Base-by-base conservation (phyloP, 202 grass and related monocot genomes). In the Miscanthus sacchariflorus region DNA sequence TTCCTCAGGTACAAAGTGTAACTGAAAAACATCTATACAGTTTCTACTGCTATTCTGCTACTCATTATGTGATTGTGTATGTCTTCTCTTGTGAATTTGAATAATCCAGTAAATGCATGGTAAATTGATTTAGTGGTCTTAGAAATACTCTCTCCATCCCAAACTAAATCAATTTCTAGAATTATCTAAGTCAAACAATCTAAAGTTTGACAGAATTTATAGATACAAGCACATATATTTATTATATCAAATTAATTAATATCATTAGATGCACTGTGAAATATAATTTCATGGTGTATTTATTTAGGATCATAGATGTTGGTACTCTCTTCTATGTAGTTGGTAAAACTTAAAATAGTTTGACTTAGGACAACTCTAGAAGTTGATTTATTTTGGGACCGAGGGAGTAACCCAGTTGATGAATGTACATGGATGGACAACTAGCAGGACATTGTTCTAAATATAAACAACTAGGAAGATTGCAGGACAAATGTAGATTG, bases 31-130 rank as follows among this genome's bases (percentile, higher is more conserved):
- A 70, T 36, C 0, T 80, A 18, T 67, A 76, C 23, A 72, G 12
- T 87, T 69, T 91, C 9, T 77, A 68, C 12, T 12, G 43, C 13
- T 87, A 11, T 38, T 36, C n/a, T 72, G n/a, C 77, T 75, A 43
- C 12, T 77, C 2, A 59, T 59, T 74, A 39, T n/a, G 23, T 82
- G n/a, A 72, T 56, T 14, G 30, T 45, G 7, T 77, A 56, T 67
- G 4, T 1, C 7, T 79, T 87, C 52, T 19, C 33, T 81, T 59
- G 19, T 89, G 40, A 42, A 75, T 43, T 68, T 52, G 18, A 68
- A 71, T 80, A 58, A 42, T 73, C 67, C 71, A 43, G 12, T 68
- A 74, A 63, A 82, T 79, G 21, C 24, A 45, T 1, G 24, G 12
- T 19, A 48, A 72, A 77, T 13, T 80, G 38, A 54, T 81, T 77